Percentiles rank a stretch among this genome's conserved stretches.
Evolutionary conservation across 2,329 filamentous ascomycete genomes (phyloP).

Genomic region (Escovopsis sp.): DNA sequence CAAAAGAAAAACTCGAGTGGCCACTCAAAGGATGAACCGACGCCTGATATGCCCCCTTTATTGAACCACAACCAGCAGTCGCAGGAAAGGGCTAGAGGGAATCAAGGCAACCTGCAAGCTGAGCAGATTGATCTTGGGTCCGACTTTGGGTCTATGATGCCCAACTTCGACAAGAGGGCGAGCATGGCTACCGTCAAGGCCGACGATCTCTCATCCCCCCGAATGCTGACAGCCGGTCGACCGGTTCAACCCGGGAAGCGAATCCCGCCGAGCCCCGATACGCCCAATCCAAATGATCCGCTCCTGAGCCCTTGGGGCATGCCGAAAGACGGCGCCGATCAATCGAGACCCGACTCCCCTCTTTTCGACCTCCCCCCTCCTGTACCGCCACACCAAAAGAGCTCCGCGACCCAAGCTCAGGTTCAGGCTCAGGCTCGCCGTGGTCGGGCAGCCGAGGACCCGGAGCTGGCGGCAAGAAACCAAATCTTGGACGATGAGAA

Average conservation of each 20-base stretch:
- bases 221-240: conserved; percentile 33
- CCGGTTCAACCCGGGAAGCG: conserved; percentile 24
- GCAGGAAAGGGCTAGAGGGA: conserved; percentile 29
- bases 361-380: conserved; percentile 24
- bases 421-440: conserved; percentile 15
- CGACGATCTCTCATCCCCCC: conserved; percentile 22
- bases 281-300: conserved; percentile 28
- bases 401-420: conserved; percentile 6
- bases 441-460: conserved; percentile 35
- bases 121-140: conserved; percentile 38
- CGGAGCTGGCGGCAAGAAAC: conserved; percentile 27
- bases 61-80: conserved; percentile 1
- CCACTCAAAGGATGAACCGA: conserved; percentile 14
- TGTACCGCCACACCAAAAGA: conserved; percentile 23
- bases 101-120: conserved; percentile 34
- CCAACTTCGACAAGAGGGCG: conserved; percentile 39
- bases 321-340: conserved; percentile 30
- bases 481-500: conserved; percentile 26
- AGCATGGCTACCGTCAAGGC: conserved; percentile 34
- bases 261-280: conserved; percentile 31
- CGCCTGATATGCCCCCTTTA: conserved; percentile 22
- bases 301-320: conserved; percentile 35
- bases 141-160: conserved; percentile 43
- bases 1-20: conserved; percentile 32
- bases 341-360: conserved; percentile 24